Conservation (phyloP, 2,329 filamentous ascomycete species). For the Chaetomiaceae sp. region DNA sequence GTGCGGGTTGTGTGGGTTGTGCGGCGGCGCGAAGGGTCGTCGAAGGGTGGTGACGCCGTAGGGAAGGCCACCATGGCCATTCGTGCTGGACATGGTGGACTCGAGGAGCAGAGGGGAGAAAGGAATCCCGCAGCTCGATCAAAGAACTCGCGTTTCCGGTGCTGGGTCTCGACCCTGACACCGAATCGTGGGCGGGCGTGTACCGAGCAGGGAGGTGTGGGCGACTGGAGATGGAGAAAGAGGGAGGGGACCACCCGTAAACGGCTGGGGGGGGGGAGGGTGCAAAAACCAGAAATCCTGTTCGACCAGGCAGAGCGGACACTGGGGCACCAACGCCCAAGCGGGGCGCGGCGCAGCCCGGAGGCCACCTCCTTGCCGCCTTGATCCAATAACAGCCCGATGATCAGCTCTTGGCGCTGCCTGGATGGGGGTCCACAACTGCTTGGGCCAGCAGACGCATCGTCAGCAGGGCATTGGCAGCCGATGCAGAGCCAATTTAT, state of each 20-base stretch:
- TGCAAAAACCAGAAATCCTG: constrained; percentile 13
- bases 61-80: constrained; percentile 47
- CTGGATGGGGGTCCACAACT: no score
- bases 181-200: constrained; percentile 25
- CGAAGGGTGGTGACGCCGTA: constrained; percentile 44
- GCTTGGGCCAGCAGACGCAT: no score
- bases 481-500: no score
- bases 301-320: neutral
- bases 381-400: no score
- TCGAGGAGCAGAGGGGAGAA: neutral
- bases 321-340: neutral
- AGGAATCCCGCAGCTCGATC: constrained; percentile 10
- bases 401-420: no score
- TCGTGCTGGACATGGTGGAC: constrained; percentile 34
- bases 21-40: constrained; percentile 42
- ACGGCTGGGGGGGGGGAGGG: constrained; percentile 13
- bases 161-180: constrained; percentile 23
- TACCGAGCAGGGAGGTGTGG: constrained; percentile 25
- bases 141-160: constrained; percentile 7
- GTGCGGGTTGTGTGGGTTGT: constrained; percentile 45
- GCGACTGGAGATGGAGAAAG: constrained; percentile 21
- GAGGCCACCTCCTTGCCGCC: neutral
- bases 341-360: neutral
- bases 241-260: neutral
- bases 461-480: no score